phyloP scores from a whole-genome alignment of 1,139 yeast genomes.

The Pichia kudriavzevii region DNA sequence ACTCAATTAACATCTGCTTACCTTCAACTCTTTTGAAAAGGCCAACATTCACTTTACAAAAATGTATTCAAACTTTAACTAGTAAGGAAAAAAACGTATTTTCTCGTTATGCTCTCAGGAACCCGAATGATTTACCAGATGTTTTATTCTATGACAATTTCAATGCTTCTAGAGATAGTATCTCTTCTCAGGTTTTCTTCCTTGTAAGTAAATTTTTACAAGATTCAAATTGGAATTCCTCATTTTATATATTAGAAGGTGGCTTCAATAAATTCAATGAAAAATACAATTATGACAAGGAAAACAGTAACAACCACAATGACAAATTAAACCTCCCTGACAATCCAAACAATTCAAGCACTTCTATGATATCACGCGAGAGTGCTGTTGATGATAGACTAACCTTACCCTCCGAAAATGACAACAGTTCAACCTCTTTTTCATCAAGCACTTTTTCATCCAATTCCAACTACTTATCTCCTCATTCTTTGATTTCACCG shows the following conservation, averaged over 20 bases:
- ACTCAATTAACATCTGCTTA: slow-evolving; percentile 45
- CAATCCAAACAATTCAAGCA: too few species aligned
- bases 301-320: slow-evolving; percentile 15
- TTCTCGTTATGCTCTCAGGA: slow-evolving; percentile 21
- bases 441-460: too few species aligned
- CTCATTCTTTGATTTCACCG: slow-evolving; percentile 10
- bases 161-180: slow-evolving; percentile 15
- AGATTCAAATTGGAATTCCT: slow-evolving; percentile 30
- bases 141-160: slow-evolving; percentile 35
- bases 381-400: too few species aligned
- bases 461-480: slow-evolving; percentile 4
- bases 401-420: too few species aligned
- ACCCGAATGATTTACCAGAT: slow-evolving; percentile 28
- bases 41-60: slow-evolving; percentile 38
- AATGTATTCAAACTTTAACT: slow-evolving; percentile 46
- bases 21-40: slow-evolving; percentile 49
- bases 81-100: slow-evolving; percentile 32
- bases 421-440: too few species aligned
- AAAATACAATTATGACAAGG: slow-evolving; percentile 5
- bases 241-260: slow-evolving; percentile 31
- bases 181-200: slow-evolving; percentile 36
- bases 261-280: slow-evolving; percentile 31
- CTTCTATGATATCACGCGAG: too few species aligned
- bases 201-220: slow-evolving; percentile 44
- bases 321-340: too few species aligned